Conservation (phyloP, 2,329 filamentous ascomycete genomes). For the Alternaria arborescens region DNA sequence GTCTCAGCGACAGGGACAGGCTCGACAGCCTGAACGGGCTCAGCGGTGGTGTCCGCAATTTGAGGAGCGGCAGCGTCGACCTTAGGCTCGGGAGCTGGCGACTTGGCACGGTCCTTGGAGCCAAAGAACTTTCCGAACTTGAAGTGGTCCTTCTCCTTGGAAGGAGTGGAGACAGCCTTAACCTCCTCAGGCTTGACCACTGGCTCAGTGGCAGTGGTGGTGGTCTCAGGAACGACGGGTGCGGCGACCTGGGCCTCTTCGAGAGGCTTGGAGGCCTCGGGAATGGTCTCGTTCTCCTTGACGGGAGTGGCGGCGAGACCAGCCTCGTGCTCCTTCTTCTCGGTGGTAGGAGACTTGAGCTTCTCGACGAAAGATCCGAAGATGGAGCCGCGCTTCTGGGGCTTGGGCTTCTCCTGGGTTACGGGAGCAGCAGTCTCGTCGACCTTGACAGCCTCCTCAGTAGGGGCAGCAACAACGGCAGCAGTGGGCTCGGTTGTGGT, state of each 20-base stretch:
- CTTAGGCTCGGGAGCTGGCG: constrained; percentile 52
- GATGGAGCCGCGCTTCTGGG: constrained; percentile 83
- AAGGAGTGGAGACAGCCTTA: constrained; percentile 51
- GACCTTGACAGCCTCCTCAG: constrained; percentile 58
- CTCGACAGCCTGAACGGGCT: constrained; percentile 24
- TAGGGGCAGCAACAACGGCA: constrained; percentile 18
- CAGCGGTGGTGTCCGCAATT: constrained; percentile 41
- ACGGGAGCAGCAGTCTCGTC: constrained; percentile 49
- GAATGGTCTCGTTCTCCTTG: constrained; percentile 56
- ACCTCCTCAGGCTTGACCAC: constrained; percentile 40
- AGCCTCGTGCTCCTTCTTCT: constrained; percentile 77
- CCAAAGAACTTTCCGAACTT: constrained; percentile 63
- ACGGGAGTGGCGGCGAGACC: constrained; percentile 57
- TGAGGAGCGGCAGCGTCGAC: constrained; percentile 52
- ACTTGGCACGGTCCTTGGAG: constrained; percentile 61
- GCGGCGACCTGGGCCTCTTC: constrained; percentile 51
- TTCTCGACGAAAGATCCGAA: constrained; percentile 77
- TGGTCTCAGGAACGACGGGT: constrained; percentile 45
- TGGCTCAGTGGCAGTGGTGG: constrained; percentile 37
- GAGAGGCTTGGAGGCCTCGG: constrained; percentile 45
- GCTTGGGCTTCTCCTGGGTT: constrained; percentile 63
- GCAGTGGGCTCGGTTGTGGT: constrained; percentile 58
- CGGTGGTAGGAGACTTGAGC: constrained; percentile 58
- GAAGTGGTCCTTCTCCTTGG: constrained; percentile 59
- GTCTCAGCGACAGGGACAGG: constrained; percentile 50